Evolutionary conservation across 2,329 filamentous ascomycete species (phyloP).

Genomic region (Metarhizium rileyi): DNA sequence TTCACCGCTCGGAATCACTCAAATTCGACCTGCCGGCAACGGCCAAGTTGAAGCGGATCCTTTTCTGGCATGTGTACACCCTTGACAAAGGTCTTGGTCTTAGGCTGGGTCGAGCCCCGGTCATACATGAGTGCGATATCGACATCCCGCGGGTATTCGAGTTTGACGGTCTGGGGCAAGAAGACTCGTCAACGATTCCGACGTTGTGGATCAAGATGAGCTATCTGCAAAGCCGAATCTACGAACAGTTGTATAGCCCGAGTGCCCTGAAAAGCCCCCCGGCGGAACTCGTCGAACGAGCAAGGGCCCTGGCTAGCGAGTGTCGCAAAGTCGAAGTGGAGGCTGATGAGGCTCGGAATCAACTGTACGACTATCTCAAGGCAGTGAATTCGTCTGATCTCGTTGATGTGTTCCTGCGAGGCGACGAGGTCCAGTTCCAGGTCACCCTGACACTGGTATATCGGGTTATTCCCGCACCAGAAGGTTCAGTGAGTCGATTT

Average conservation of each 20-base stretch:
- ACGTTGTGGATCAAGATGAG: slow-evolving; percentile 45
- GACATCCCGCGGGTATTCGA: slow-evolving; percentile 34
- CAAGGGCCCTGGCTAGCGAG: slow-evolving; percentile 27
- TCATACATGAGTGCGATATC: slow-evolving; percentile 51
- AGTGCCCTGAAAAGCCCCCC: slow-evolving; percentile 31
- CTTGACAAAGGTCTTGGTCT: slow-evolving; percentile 50
- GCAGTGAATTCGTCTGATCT: slow-evolving; percentile 29
- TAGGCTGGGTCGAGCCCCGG: slow-evolving; percentile 46
- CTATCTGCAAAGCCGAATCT: slow-evolving; percentile 48
- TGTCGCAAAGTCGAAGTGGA: slow-evolving; percentile 27
- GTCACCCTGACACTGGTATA: slow-evolving; percentile 42
- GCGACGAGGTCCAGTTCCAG: slow-evolving; percentile 37
- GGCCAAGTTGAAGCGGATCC: slow-evolving; percentile 27
- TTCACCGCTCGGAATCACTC: slow-evolving; percentile 37
- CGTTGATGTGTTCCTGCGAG: slow-evolving; percentile 33
- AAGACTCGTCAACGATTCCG: slow-evolving; percentile 29
- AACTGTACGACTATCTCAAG: slow-evolving; percentile 27
- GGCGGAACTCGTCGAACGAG: slow-evolving; percentile 30
- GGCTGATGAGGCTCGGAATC: slow-evolving; percentile 23
- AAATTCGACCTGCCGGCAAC: slow-evolving; percentile 22
- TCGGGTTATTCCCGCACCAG: slow-evolving; percentile 37
- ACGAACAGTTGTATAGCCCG: slow-evolving; percentile 46
- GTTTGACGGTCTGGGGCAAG: slow-evolving; percentile 29
- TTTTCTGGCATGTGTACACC: slow-evolving; percentile 44
- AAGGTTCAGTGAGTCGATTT: slow-evolving; percentile 33